Evolutionary conservation across 2,329 filamentous ascomycete genomes (phyloP), one percentile per base, ranked within the genome.

Genomic region (Diaporthe capsici): DNA sequence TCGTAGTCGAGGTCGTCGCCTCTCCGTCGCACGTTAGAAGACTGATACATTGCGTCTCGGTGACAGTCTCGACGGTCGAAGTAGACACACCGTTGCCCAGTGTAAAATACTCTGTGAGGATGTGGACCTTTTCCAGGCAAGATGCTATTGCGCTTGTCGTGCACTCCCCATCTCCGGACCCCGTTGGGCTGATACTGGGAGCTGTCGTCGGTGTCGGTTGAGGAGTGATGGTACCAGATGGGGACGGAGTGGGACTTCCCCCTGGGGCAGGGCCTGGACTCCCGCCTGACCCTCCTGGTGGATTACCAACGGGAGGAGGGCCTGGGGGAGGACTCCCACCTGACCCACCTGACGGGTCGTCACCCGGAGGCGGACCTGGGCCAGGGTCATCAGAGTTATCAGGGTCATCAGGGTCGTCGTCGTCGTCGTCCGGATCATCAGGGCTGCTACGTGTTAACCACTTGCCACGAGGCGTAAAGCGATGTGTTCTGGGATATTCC

Each of bases 51-150:
- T 17, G 2, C 12, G 60, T 63, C 39, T 44, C 39, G 22, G 60
- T 63, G 39, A 4, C 10, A 8, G 60, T 42, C 60, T 63, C 39
- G 25, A 63, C 60, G n/a, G 60, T 63, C 37, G 39, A 63, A 20
- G 60, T 63, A 44, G 60, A 63, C 22, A 63, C 39, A 63, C n/a
- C 37, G 17, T 63, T 63, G 60, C 60, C 31, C 15, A 63, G 39
- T 13, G 37, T 44, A n/a, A 63, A 63, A n/a, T 63, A 63, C 37
- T 63, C 60, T 28, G 60, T 63, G 15, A 63, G 9, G 15, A 63
- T 8, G 15, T 44, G 25, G n/a, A 63, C 39, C 15, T 44, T 22
- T 28, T 63, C 60, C n/a, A 63, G 5, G n/a, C 60, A 63, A 20
- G 60, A 63, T 25, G 60, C n/a, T 28, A 44, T n/a, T 20, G 39